These are phyloP conservation scores for Bruguiera gymnorhiza DNA, from an alignment of 345 rosid species.

Conservation along the genomic window DNA sequence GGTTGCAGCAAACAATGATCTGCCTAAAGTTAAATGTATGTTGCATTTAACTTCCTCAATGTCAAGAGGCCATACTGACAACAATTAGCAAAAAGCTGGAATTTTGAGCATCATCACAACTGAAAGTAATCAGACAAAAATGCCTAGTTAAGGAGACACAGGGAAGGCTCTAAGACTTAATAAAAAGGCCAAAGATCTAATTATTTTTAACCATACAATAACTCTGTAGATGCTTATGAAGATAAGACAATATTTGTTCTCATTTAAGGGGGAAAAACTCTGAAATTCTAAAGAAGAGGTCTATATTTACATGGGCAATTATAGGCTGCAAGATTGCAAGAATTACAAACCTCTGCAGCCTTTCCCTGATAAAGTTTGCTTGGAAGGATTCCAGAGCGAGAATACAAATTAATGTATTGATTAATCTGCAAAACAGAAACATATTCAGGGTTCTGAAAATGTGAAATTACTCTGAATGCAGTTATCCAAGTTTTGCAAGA, in stretches of 20 bases:
- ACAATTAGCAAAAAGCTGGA: not conserved
- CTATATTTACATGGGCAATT: not conserved
- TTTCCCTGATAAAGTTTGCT: constrained; percentile 70
- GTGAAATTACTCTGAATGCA: not conserved
- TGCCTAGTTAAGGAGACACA: too few relatives aligned
- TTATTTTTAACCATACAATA: too few relatives aligned
- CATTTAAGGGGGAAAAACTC: too few relatives aligned
- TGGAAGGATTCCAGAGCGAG: constrained; percentile 64
- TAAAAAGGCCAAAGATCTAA: too few relatives aligned
- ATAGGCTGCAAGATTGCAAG: constrained; percentile 6
- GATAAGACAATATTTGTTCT: too few relatives aligned
- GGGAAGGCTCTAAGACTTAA: too few relatives aligned
- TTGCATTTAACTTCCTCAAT: not conserved
- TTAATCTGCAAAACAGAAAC: constrained; percentile 54
- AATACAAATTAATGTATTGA: constrained; percentile 68
- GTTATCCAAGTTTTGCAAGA: not conserved
- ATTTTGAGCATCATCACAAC: not conserved
- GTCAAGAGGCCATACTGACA: not conserved
- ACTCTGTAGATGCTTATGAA: too few relatives aligned
- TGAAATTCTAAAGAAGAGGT: too few relatives aligned
- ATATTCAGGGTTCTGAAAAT: constrained; percentile 12
- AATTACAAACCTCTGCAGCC: constrained; percentile 61
- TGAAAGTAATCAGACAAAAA: too few relatives aligned
- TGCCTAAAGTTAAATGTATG: not conserved
- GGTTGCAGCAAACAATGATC: not conserved